These are phyloP conservation scores for Pseudoneurospora amorphoporcata DNA, from an alignment of 495 filamentous ascomycete genomes.

Conservation along the genomic window DNA sequence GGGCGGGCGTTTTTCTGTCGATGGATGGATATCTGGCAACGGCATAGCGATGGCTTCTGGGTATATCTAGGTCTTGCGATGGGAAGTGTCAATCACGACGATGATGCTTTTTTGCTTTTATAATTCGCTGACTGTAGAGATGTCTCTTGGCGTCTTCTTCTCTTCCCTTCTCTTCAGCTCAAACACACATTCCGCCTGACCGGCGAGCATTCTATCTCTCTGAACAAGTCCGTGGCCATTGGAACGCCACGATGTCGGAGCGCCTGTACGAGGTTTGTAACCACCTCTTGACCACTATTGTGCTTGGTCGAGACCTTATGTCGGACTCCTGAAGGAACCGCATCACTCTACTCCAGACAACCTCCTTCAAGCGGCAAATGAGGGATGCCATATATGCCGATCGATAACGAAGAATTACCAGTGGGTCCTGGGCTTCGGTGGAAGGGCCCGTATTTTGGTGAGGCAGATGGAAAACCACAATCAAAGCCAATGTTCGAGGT, in stretches of 20 bases:
- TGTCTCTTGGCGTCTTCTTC: neutral
- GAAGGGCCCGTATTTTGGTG: neutral
- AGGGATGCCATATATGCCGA: neutral
- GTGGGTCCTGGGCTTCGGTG: neutral
- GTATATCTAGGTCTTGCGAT: neutral
- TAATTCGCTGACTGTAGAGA: neutral
- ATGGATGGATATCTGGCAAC: neutral
- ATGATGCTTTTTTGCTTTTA: neutral
- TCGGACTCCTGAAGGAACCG: neutral
- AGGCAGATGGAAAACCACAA: no score
- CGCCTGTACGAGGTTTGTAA: neutral
- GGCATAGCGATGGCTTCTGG: neutral
- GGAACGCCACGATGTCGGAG: neutral
- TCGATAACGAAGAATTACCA: neutral
- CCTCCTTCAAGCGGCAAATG: neutral
- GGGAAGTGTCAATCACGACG: neutral
- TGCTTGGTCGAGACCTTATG: no score
- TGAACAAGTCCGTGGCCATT: no score
- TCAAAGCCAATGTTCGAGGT: neutral
- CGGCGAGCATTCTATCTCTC: no score
- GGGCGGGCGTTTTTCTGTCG: neutral
- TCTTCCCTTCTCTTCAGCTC: no score
- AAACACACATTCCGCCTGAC: no score
- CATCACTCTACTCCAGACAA: neutral
- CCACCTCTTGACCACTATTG: neutral